Evolutionary conservation across 2,329 filamentous ascomycete species (phyloP), one percentile per base, ranked within the genome.

Genomic region (Coniochaeta ligniaria): DNA sequence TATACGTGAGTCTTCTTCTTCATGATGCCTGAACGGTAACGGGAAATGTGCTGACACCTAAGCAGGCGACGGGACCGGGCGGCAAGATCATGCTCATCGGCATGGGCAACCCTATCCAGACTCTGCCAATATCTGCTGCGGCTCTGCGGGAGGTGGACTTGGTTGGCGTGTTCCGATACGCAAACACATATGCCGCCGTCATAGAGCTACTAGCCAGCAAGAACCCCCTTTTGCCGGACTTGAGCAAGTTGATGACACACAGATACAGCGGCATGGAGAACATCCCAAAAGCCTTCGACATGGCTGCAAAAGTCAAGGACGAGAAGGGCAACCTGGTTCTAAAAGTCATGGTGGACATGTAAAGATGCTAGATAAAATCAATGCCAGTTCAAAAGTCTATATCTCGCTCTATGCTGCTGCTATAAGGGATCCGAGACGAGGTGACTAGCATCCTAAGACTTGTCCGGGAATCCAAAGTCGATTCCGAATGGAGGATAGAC

Each of bases 401-500:
- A 20, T 60, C 7, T 57, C 38, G 57, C 33, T 47, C 45, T 50
- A 9, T n/a, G 58, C 38, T 61, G 55, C 54, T 55, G 20, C 54
- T 55, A 24, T 47, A 47, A 47, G 61, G 33, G 54, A 52, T 57
- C 60, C 60, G 45, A 28, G 36, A 55, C 59, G 31, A 59, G 16
- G 16, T 26, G n/a, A 6, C 12, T 36, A 28, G 20, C 17, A 6
- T 22, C 31, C 52, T 62, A 68, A 20, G 64, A 66, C 80, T 88
- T 88, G 70, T 90, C 88, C n/a, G 86, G 87, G 76, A 90, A 90
- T 1, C 87, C 87, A 71, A 91, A 87, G 68, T 87, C 79, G 57
- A 88, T 74, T 2, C 85, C 85, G 68, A 90, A 90, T 0, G 86
- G 82, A 65, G 88, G 88, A 71, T 87, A 89, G 36, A 90, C 85